phyloP scores from a whole-genome alignment of 2,329 filamentous ascomycete genomes.

The Cladophialophora immunda region DNA sequence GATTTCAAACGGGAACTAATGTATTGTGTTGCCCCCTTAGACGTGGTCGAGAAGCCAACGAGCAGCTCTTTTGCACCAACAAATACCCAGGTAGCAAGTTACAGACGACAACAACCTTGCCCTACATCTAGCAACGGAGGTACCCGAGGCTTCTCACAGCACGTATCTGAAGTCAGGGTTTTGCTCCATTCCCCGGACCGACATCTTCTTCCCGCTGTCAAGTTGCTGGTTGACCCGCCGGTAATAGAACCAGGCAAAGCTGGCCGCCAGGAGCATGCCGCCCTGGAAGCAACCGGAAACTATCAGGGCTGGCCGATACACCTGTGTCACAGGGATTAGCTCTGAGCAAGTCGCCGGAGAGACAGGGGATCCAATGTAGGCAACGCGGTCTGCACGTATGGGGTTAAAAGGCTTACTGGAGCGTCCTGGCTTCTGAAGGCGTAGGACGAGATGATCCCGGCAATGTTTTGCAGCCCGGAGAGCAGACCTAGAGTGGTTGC shows the following conservation, averaged over 20 bases:
- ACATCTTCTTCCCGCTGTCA: constrained; percentile 5
- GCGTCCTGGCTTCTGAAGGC: constrained; percentile 5
- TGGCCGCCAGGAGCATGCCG: background rate
- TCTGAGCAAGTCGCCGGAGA: background rate
- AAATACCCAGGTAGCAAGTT: too few relatives aligned
- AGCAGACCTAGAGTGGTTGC: constrained; percentile 4
- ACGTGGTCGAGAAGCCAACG: too few relatives aligned
- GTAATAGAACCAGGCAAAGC: constrained; percentile 2
- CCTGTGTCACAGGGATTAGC: background rate
- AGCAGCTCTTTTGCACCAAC: too few relatives aligned
- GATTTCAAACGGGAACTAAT: too few relatives aligned
- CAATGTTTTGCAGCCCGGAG: constrained; percentile 1
- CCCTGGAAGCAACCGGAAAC: constrained; percentile 3
- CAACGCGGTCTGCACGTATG: too few relatives aligned
- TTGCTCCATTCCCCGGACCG: background rate
- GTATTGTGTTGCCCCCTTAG: too few relatives aligned
- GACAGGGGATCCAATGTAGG: too few relatives aligned
- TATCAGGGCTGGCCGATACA: background rate
- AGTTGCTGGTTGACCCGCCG: constrained; percentile 4
- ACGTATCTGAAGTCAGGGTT: constrained; percentile 4
- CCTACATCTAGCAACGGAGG: too few relatives aligned
- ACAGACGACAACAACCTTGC: too few relatives aligned
- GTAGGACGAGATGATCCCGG: constrained; percentile 4
- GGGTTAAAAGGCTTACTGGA: background rate
- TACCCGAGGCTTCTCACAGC: background rate